phyloP scores from a whole-genome alignment of 371 early-diverging fungal genomes.

The Mucor lusitanicus region DNA sequence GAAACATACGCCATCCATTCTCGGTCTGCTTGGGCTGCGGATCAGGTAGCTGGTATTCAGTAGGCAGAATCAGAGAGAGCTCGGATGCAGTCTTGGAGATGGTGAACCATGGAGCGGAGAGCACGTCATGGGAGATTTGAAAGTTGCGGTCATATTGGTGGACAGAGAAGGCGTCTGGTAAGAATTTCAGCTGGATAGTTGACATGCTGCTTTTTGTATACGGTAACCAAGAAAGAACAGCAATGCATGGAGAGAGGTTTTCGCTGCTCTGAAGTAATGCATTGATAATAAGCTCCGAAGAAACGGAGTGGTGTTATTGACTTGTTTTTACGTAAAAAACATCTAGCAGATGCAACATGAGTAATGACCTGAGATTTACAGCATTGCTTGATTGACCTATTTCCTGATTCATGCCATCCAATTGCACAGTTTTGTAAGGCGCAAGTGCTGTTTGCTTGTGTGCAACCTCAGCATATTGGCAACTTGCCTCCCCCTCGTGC shows the following conservation, averaged over 20 bases:
- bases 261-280: no score
- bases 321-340: slow-evolving; percentile 4
- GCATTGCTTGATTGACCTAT: no score
- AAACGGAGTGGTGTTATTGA: neutral
- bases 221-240: neutral
- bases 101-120: slow-evolving; percentile 51
- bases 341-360: neutral
- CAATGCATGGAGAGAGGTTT: neutral
- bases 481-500: no score
- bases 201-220: neutral
- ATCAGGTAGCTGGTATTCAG: slow-evolving; percentile 14
- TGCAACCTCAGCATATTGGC: no score
- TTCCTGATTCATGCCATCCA: no score
- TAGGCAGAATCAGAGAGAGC: slow-evolving; percentile 60
- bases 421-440: no score
- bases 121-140: slow-evolving; percentile 10
- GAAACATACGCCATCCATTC: slow-evolving; percentile 60
- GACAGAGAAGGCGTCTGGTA: slow-evolving; percentile 41
- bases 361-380: neutral
- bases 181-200: slow-evolving; percentile 26
- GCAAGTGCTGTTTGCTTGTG: no score
- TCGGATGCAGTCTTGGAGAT: slow-evolving; percentile 60
- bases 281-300: neutral
- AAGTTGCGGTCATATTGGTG: slow-evolving; percentile 34
- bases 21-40: slow-evolving; percentile 51